Conservation (phyloP, 2,329 filamentous ascomycete genomes). For the Lecanicillium sp. region DNA sequence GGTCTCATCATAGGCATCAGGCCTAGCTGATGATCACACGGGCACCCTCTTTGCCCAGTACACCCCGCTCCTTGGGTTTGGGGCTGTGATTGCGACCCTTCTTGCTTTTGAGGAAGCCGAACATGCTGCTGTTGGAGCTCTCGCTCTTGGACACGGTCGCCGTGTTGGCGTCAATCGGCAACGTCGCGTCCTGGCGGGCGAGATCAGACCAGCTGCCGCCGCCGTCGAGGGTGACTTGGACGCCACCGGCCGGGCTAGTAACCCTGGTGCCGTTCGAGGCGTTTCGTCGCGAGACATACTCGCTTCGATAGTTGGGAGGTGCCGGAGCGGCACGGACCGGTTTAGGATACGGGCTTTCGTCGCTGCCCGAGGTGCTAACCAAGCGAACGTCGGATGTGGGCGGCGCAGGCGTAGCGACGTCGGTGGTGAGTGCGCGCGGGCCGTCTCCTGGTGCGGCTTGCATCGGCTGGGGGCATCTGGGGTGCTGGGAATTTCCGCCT, state of each 20-base stretch:
- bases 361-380: neutral
- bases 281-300: conserved; percentile 40
- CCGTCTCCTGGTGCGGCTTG: conserved; percentile 13
- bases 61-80: conserved; percentile 88
- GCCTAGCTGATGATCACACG: conserved; percentile 66
- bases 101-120: conserved; percentile 84
- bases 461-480: neutral
- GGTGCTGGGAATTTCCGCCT: conserved; percentile 4
- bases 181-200: conserved; percentile 73
- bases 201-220: conserved; percentile 87
- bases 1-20: too few species aligned
- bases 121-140: conserved; percentile 70
- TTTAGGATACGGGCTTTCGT: conserved; percentile 6
- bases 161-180: conserved; percentile 60
- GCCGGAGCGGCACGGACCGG: conserved; percentile 28
- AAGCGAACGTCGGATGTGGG: conserved; percentile 16
- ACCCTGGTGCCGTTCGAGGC: conserved; percentile 61
- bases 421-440: conserved; percentile 46
- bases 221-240: conserved; percentile 87
- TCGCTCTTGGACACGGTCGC: conserved; percentile 46
- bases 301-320: conserved; percentile 41
- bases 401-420: conserved; percentile 40
- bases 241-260: conserved; percentile 71
- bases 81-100: conserved; percentile 87
- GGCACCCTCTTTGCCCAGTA: conserved; percentile 91